Base-by-base conservation (phyloP, 768 basidiomycete genomes). In the Sporobolomyces pararoseus region DNA sequence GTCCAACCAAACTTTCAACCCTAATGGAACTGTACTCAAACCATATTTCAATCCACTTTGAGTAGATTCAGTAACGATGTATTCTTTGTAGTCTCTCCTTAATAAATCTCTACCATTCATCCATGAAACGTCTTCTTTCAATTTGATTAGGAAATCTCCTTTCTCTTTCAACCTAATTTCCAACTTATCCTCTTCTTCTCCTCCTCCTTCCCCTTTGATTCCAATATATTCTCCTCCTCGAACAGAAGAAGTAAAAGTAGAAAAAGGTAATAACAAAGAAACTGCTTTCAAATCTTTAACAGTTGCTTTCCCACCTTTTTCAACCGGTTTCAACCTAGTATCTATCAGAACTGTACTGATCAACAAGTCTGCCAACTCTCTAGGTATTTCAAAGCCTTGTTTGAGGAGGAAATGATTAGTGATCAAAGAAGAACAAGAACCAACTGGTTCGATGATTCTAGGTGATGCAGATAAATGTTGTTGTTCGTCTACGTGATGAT, bases 71-170 rank as follows among this genome's bases (percentile, higher is more conserved):
- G 79, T 1, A 5, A 32, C 39, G 59, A 35, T 10, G 79, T 92
- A 95, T 73, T 95, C 87, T 78, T 99, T 98, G 83, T 93, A 99
- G 80, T 99, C 96, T n/a, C 96, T 82, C 17, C 91, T 84, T 7
- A 99, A 84, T 25, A 97, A 85, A 76, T 97, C 92, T 65, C 84
- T 83, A 0, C 86, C 85, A 12, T 81, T 81, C 23, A 97, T 83
- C 70, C 86, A 84, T 2, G 85, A 84, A 13, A 98, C 81, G 66
- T 87, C 84, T 5, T 75, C 75, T 78, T 98, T 99, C 80, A 85
- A 85, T 3, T 44, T 50, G 7, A 46, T 55, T 3, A 81, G 57
- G 9, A 62, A 7, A 25, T 23, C 23, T 72, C 72, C 31, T 68
- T 53, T 31, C 46, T 23, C 52, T 13, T 49, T 58, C 37, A 63